A percentile compares a stretch with the other conserved stretches of the same genome.
Conservation (phyloP, 2,329 filamentous ascomycete genomes). For the Ophiostoma perfectum region DNA sequence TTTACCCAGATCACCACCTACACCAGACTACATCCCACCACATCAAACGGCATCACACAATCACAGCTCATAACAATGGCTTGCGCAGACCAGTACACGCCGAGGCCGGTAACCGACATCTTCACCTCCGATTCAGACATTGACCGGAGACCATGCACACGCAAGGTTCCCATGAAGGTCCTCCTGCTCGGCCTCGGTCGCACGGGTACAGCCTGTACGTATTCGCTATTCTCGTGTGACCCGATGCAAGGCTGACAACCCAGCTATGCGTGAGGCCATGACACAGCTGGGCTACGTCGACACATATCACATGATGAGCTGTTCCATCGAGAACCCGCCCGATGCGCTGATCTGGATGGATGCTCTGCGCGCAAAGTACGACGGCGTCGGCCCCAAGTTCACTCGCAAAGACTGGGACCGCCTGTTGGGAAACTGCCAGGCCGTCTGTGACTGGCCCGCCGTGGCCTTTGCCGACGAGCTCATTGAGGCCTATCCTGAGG, state of each 20-base stretch:
- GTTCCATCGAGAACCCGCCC: constrained; percentile 61
- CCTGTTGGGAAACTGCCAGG: constrained; percentile 24
- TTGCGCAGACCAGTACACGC: constrained; percentile 21
- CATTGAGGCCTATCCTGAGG: constrained; percentile 44
- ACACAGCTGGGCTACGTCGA: constrained; percentile 61
- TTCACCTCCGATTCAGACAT: constrained; percentile 64
- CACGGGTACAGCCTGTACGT: constrained; percentile 58
- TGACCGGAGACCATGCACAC: constrained; percentile 58
- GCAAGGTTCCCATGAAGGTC: constrained; percentile 66
- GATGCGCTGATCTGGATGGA: constrained; percentile 67
- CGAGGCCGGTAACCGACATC: constrained; percentile 50
- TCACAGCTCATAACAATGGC: constrained; percentile 16
- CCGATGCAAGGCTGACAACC: background rate
- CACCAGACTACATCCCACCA: background rate
- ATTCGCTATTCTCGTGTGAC: background rate
- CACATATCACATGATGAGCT: constrained; percentile 70
- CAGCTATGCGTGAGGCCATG: constrained; percentile 56
- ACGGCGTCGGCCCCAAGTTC: constrained; percentile 54
- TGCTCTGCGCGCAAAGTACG: constrained; percentile 50
- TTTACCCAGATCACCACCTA: background rate
- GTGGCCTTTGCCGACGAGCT: constrained; percentile 40
- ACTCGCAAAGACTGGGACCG: constrained; percentile 56
- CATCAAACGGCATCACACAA: background rate
- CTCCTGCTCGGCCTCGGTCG: constrained; percentile 64
- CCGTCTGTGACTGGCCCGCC: constrained; percentile 25